These are phyloP conservation scores for Synura sp. DNA, from an alignment of 352 stramenopile species.

Conservation along the genomic window DNA sequence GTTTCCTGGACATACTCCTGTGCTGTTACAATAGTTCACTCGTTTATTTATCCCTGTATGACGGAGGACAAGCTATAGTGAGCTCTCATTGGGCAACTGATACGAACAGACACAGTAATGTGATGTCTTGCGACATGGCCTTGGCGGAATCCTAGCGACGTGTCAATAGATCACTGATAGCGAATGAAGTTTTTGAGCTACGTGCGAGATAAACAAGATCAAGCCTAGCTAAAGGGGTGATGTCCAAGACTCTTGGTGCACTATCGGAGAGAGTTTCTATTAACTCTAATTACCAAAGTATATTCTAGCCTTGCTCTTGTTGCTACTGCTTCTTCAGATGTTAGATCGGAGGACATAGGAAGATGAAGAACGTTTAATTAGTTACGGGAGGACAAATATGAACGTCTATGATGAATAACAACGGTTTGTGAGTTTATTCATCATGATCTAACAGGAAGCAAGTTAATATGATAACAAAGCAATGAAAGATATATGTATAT, in stretches of 20 bases:
- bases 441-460: conserved; percentile 29
- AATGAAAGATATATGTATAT: conserved; percentile 31
- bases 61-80: conserved; percentile 9
- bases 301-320: too few relatives aligned
- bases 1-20: too few relatives aligned
- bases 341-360: conserved; percentile 16
- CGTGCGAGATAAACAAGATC: conserved; percentile 19
- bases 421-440: conserved; percentile 31
- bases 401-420: conserved; percentile 35
- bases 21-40: conserved; percentile 35
- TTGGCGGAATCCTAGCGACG: conserved; percentile 37
- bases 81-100: conserved; percentile 13
- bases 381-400: background rate
- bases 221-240: conserved; percentile 30
- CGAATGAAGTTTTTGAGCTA: background rate
- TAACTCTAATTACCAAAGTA: conserved; percentile 31
- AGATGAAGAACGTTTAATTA: conserved; percentile 34
- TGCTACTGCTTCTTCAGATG: conserved; percentile 26
- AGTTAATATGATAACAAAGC: conserved; percentile 16
- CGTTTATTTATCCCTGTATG: conserved; percentile 2
- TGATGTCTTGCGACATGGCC: conserved; percentile 18
- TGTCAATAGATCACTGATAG: conserved; percentile 6
- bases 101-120: background rate
- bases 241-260: conserved; percentile 28
- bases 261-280: conserved; percentile 21